Conservation (phyloP, 2,329 filamentous ascomycete species). For the Cytospora paraplurivora region DNA sequence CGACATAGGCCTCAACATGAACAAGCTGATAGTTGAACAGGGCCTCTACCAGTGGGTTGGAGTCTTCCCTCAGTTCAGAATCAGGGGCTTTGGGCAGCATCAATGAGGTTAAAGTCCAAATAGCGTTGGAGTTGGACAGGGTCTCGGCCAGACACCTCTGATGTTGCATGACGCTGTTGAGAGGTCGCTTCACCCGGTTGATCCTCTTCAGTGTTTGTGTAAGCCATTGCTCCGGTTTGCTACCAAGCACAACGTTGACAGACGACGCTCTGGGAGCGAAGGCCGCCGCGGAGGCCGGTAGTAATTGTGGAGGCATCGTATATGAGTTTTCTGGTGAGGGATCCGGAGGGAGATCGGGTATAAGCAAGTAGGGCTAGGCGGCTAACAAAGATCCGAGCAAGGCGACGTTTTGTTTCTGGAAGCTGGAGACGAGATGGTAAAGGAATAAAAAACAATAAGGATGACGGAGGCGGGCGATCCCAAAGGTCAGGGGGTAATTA, state of each 20-base stretch:
- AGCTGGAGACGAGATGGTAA: conserved; percentile 37
- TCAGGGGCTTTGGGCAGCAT: conserved; percentile 92
- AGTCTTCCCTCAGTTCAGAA: conserved; percentile 77
- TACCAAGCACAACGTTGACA: conserved; percentile 88
- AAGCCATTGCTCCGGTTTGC: conserved; percentile 91
- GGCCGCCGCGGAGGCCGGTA: conserved; percentile 93
- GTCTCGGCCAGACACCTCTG: conserved; percentile 94
- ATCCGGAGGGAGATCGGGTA: conserved; percentile 24
- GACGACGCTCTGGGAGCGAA: conserved; percentile 89
- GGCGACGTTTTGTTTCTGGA: conserved; percentile 44
- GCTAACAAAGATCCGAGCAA: conserved; percentile 24
- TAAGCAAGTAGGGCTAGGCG: conserved; percentile 23
- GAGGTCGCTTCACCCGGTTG: conserved; percentile 92
- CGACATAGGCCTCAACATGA: conserved; percentile 95
- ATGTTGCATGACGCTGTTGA: conserved; percentile 96
- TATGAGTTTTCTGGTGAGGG: conserved; percentile 11
- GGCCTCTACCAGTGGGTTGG: conserved; percentile 80
- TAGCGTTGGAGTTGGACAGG: conserved; percentile 82
- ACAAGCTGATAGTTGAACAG: conserved; percentile 92
- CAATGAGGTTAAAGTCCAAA: conserved; percentile 91
- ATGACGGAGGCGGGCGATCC: conserved; percentile 56
- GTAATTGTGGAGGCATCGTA: conserved; percentile 84
- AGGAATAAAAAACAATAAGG: conserved; percentile 46
- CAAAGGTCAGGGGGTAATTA: conserved; percentile 53
- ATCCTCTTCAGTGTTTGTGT: conserved; percentile 96